Percentiles rank a stretch among this genome's conserved stretches.
Conservation (phyloP, 1,139 yeast genomes). For the Yamadazyma diddensiae region DNA sequence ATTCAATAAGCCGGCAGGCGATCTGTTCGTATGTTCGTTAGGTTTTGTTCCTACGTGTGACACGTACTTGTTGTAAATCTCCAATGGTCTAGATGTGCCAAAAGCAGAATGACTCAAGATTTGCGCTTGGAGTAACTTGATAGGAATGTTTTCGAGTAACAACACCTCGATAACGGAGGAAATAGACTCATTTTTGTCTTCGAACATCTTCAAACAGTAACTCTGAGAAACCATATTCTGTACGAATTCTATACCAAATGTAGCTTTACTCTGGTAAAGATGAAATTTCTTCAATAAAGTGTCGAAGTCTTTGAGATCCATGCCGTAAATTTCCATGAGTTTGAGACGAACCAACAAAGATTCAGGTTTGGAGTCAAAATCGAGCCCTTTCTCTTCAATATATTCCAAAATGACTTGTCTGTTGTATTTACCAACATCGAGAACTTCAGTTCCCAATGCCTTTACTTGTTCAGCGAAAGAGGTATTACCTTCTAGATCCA, state of each 20-base stretch:
- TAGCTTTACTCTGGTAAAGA: constrained; percentile 33
- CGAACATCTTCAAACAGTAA: constrained; percentile 41
- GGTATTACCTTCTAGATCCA: background rate
- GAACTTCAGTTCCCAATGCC: background rate
- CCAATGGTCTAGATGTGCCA: constrained; percentile 43
- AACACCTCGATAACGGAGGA: constrained; percentile 47
- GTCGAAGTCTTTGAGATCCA: constrained; percentile 27
- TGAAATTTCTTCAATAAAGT: constrained; percentile 30
- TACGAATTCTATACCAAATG: constrained; percentile 34
- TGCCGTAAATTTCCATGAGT: constrained; percentile 37
- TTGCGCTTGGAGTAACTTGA: constrained; percentile 39
- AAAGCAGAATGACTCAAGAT: constrained; percentile 49
- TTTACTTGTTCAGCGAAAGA: constrained; percentile 1
- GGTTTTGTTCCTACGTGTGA: constrained; percentile 32
- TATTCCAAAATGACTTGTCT: constrained; percentile 9
- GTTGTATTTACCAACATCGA: constrained; percentile 2
- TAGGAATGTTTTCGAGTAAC: constrained; percentile 31
- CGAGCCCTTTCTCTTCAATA: constrained; percentile 24
- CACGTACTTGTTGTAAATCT: constrained; percentile 52
- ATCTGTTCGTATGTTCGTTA: constrained; percentile 32
- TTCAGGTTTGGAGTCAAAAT: constrained; percentile 21
- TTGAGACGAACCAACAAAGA: constrained; percentile 26
- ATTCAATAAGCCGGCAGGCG: constrained; percentile 48
- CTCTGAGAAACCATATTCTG: constrained; percentile 28
- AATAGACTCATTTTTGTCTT: constrained; percentile 26